Evolutionary conservation across 1,284 basidiomycete genomes (phyloP), one percentile per base, ranked within the genome.

Genomic region (Heterobasidion occidentale): DNA sequence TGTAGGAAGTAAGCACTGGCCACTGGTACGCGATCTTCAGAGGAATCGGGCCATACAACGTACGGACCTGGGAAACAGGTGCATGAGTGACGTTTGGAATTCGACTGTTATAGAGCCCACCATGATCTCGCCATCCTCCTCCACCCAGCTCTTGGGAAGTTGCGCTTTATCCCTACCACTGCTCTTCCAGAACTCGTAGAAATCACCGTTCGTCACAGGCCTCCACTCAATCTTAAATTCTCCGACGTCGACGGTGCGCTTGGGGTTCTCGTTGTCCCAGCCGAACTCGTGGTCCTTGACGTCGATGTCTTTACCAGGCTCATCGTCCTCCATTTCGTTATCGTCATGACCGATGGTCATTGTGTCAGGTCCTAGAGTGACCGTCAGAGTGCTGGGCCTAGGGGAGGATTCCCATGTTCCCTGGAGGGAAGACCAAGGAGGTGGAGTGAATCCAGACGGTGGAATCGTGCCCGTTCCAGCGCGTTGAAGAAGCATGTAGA

Each of bases 231-330:
- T 87, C 59, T 76, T 78, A 75, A 98, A 86, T 54, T 77, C 54
- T 33, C 73, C 76, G 8, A 91, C 81, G 0, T 78, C 63, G 12
- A 86, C 79, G 15, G 68, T 67, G 20, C 88, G 74, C 60, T 74
- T 73, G 1, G 94, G 93, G 65, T 87, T 78, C 75, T 99, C 96
- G 64, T 93, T 95, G 70, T 99, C 97, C 96, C 95, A 98, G 0
- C 95, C 97, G 66, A 92, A 94, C 60, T 88, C 85, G 65, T 95
- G 89, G 15, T 71, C 70, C 14, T 73, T 67, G 47, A 79, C 66
- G 51, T 80, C 69, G 7, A 62, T 59, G 8, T 65, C 64, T 12
- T 67, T 65, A 17, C 27, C 35, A 9, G 50, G 42, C 1, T 68
- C 64, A 4, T 69, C 72, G 66, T 98, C 95, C 9, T 88, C 77